Base-by-base conservation (phyloP, 768 basidiomycete genomes). In the Scleroderma citrinum region DNA sequence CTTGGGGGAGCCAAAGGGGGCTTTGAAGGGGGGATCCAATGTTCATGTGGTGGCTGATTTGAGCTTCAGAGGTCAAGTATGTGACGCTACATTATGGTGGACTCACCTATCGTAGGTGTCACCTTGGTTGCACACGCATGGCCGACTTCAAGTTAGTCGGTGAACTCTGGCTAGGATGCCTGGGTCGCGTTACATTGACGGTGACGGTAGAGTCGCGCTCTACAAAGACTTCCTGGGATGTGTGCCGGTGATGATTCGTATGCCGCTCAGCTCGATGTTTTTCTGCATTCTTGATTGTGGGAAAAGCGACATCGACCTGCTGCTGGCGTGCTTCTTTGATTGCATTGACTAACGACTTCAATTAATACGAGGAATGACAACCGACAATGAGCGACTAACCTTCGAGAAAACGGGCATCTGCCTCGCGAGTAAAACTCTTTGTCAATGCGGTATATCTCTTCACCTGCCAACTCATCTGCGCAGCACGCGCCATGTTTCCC, bases 401-500 rank as follows among this genome's bases (percentile, higher is more conserved):
- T 72, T 84, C 81, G 31, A 83, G 61, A 34, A 84, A 60, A 63
- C 81, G 82, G 10, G 75, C 63, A 55, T 89, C 87, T 20, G 89
- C 89, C 66, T 91, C 87, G 35, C 78, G 74, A 54, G 82, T 82
- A 58, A 87, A 91, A 52, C 84, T 86, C 66, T 88, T 82, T 77
- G 84, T 87, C 48, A 92, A 69, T 24, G 83, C 80, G 30, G 84
- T 80, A 66, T 87, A 91, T 17, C 83, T 77, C 69, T 85, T 85
- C 51, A 89, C 85, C 64, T 89, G 85, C 83, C 86, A 89, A 58
- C 81, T 82, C 74, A 91, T 81, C 70, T 92, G 83, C 23, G 75
- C 71, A 26, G 88, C 88, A 40, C 87, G 78, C 8, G 86, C 81
- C 38, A 70, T 52, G 60, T 92, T 89, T 0, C 87, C 87, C 61